Evolutionary conservation across 2,329 filamentous ascomycete genomes (phyloP), one percentile per base, ranked within the genome.

Genomic region (Trichoderma sp.): DNA sequence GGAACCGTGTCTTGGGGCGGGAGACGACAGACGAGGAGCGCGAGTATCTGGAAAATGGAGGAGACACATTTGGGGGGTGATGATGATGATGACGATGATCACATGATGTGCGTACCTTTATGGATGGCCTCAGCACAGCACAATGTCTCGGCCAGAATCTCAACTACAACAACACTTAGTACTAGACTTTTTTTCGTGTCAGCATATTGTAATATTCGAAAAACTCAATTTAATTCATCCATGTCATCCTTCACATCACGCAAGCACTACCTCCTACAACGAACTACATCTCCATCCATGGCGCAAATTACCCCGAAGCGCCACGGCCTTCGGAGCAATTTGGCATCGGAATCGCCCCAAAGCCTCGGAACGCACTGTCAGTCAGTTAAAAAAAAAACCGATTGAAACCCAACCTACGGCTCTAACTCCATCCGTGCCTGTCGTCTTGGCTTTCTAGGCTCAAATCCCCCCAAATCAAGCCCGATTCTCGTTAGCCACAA

Each of bases 1-100:
- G 87, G 6, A 89, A 89, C 71, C 73, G 76, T 65, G 78, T 78
- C 0, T 63, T 89, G 60, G 84, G 83, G 0, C 76, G 87, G 70
- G 74, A 80, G 69, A 78, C 74, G 53, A 87, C 84, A 6, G 70
- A 70, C 1, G 85, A 84, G 69, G 87, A 89, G 76, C 73, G 68
- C 61, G 77, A 78, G 70, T 89, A 83, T 75, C 71, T 89, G 50
- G 78, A 80, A 58, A 79, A 78, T 8, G 80, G 80, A 0, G 81
- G 81, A 6, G 77, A 80, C 63, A 80, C 78, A 2, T 82, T 82
- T 74, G 70, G 65, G 10, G 48, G 65, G 3, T 67, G 29, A 67
- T 19, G 9, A 10, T 8, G 12, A 10, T 52, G 39, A 32, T 37
- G 25, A 48, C 22, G n/a, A 48, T 22, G 42, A 48, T 48, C n/a